Evolutionary conservation across 208 protist genomes (phyloP).

Genomic region (Acanthamoeba castellanii): DNA sequence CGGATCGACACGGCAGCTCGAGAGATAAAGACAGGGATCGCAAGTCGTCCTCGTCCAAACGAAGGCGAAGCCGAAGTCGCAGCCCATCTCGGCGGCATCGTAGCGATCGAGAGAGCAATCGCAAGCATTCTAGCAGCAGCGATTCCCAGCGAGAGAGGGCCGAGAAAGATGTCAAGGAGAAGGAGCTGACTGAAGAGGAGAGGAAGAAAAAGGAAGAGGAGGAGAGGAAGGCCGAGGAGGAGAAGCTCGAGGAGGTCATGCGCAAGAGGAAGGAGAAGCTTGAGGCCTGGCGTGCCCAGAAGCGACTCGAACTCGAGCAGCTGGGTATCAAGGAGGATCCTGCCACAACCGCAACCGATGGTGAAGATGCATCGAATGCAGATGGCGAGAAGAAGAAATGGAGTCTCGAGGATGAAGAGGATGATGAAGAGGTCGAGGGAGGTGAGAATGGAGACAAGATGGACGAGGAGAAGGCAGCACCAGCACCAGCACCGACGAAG

Average conservation of each 20-base stretch:
- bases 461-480: constrained; percentile 46
- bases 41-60: not conserved
- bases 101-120: not conserved
- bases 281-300: constrained; percentile 52
- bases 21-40: not conserved
- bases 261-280: constrained; percentile 44
- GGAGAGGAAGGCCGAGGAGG: constrained; percentile 34
- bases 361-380: not conserved
- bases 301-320: constrained; percentile 10
- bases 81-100: not conserved
- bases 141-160: not conserved
- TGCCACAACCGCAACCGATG: not conserved
- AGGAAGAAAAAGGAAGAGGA: constrained; percentile 14
- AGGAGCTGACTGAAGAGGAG: not conserved
- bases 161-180: not conserved
- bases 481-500: not conserved
- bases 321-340: not conserved
- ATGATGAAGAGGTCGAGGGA: constrained; percentile 74
- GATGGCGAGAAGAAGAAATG: constrained; percentile 35
- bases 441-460: constrained; percentile 18
- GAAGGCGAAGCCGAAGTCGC: not conserved
- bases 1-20: not conserved
- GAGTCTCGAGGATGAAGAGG: constrained; percentile 59
- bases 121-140: not conserved
- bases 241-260: constrained; percentile 66